phyloP scores from a whole-genome alignment of 768 basidiomycete genomes.

The Albatrellus ellisii region DNA sequence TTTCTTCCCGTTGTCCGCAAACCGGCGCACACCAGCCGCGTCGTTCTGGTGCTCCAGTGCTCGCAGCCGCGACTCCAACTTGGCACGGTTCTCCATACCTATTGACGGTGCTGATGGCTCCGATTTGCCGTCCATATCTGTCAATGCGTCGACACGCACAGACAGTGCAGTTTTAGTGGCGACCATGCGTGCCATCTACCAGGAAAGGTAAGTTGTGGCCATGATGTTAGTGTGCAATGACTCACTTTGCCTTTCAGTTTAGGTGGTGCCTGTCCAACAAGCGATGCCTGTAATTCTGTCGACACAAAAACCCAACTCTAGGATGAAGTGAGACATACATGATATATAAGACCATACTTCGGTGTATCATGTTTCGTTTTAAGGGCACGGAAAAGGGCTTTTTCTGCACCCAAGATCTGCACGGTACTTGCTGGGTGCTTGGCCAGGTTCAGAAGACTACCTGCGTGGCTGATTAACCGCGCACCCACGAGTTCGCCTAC shows the following conservation, averaged over 20 bases:
- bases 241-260: conserved; percentile 93
- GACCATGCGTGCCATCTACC: conserved; percentile 98
- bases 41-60: conserved; percentile 79
- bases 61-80: conserved; percentile 88
- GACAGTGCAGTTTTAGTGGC: conserved; percentile 97
- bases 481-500: conserved; percentile 73
- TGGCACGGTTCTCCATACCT: conserved; percentile 87
- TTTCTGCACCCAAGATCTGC: conserved; percentile 68
- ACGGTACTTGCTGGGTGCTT: conserved; percentile 74
- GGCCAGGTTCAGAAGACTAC: conserved; percentile 53
- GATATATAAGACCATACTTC: conserved; percentile 99
- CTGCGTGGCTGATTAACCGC: conserved; percentile 61
- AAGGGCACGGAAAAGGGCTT: conserved; percentile 62
- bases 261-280: conserved; percentile 94
- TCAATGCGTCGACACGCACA: conserved; percentile 94
- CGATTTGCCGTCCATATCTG: conserved; percentile 84
- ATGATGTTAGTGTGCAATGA: neutral
- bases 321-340: conserved; percentile 39
- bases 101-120: conserved; percentile 71
- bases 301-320: conserved; percentile 3
- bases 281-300: conserved; percentile 50
- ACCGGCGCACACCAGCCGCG: conserved; percentile 54
- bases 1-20: conserved; percentile 46
- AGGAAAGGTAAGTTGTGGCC: conserved; percentile 1
- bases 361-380: conserved; percentile 92